phyloP scores from a whole-genome alignment of 2,329 filamentous ascomycete species.

The Trichoderma semiorbis region DNA sequence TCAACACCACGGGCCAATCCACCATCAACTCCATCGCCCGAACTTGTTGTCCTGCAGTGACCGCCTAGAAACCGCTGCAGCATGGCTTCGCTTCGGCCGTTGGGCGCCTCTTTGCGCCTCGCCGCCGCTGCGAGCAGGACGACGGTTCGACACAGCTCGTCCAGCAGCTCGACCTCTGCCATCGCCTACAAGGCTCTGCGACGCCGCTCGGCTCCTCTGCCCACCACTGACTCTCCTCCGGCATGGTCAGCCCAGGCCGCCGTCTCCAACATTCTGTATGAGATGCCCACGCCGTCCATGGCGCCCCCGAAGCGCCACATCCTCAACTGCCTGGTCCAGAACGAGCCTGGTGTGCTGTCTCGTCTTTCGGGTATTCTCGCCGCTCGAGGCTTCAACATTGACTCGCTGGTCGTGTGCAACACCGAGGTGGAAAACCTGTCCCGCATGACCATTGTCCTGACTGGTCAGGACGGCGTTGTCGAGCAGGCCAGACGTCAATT shows the following conservation, averaged over 20 bases:
- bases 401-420: constrained; percentile 95
- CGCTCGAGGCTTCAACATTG: constrained; percentile 97
- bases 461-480: constrained; percentile 93
- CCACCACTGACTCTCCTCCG: constrained; percentile 71
- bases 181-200: constrained; percentile 97
- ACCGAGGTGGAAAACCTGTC: constrained; percentile 96
- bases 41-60: background rate
- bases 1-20: background rate
- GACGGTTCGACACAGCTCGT: constrained; percentile 37
- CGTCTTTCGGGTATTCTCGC: constrained; percentile 95
- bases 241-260: constrained; percentile 89
- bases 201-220: constrained; percentile 79
- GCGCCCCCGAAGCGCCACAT: constrained; percentile 90
- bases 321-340: constrained; percentile 97
- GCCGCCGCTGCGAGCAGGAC: constrained; percentile 17
- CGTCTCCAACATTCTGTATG: constrained; percentile 97
- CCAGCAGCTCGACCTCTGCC: constrained; percentile 79
- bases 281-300: constrained; percentile 81
- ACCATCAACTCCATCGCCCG: background rate
- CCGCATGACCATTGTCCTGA: constrained; percentile 97
- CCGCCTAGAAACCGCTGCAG: constrained; percentile 20
- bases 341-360: constrained; percentile 95
- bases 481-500: constrained; percentile 94
- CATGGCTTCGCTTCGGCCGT: constrained; percentile 47
- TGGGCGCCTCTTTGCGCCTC: constrained; percentile 40